Conservation (phyloP, 2,329 filamentous ascomycete species). For the Tympanopsis confertula region DNA sequence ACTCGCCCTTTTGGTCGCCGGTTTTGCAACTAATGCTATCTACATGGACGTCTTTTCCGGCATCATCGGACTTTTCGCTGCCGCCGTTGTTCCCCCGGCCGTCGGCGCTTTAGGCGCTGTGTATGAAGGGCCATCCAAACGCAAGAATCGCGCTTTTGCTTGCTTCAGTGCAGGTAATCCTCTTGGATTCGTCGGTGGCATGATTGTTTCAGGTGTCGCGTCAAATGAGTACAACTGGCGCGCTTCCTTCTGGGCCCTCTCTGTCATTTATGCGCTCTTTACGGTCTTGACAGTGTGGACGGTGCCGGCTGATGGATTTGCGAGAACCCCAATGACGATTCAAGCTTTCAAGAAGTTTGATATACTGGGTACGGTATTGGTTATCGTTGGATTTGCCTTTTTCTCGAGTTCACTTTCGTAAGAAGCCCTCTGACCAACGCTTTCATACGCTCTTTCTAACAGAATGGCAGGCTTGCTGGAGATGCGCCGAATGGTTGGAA, state of each 20-base stretch:
- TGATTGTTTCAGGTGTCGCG: constrained; percentile 50
- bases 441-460: constrained; percentile 4
- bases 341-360: constrained; percentile 44
- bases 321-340: constrained; percentile 24
- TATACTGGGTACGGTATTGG: constrained; percentile 44
- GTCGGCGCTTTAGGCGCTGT: constrained; percentile 52
- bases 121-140: constrained; percentile 45
- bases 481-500: constrained; percentile 50
- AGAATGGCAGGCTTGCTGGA: constrained; percentile 28
- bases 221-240: constrained; percentile 52
- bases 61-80: constrained; percentile 51
- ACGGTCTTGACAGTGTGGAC: constrained; percentile 46
- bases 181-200: constrained; percentile 25
- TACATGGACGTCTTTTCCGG: constrained; percentile 52
- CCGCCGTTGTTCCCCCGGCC: constrained; percentile 51
- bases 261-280: constrained; percentile 51
- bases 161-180: constrained; percentile 37
- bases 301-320: constrained; percentile 42
- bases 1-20: constrained; percentile 41
- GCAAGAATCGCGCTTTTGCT: constrained; percentile 56
- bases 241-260: constrained; percentile 47
- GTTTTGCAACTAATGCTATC: constrained; percentile 46
- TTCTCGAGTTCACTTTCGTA: constrained; percentile 50
- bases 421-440: constrained; percentile 11
- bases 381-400: constrained; percentile 53